Base-by-base conservation (phyloP, 441 rosid species). In the Rhodomyrtus psidioides region DNA sequence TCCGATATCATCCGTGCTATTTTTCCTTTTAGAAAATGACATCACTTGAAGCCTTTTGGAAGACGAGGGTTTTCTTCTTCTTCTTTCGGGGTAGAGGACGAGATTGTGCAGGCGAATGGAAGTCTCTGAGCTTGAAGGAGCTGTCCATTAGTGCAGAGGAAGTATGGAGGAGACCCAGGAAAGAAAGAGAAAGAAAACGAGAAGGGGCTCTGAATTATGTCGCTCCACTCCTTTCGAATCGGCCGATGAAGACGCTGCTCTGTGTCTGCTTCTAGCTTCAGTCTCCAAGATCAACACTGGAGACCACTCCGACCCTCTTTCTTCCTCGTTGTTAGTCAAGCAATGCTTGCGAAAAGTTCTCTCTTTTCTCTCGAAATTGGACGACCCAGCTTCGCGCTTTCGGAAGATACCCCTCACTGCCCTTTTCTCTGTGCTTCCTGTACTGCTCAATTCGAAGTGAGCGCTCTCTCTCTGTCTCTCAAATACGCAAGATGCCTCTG, bases 381-480 rank as follows among this genome's bases (percentile, higher is more conserved):
- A 53, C 60, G 60, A 30, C 58, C 55, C 79, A 21, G 79, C 21
- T 70, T 12, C 49, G 16, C 21, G 79, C 79, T 70, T 70, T 39
- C 16, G 79, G 49, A 6, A 44, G 62, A 54, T 55, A 12, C 87
- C 90, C 51, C 90, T 90, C 60, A n/a, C 59, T 81, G 79, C 91
- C 55, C 53, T 92, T 83, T 89, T 92, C 82, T 86, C 94, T 13
- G 81, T 92, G 74, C 81, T 91, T 57, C 94, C 95, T 13, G 4
- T 83, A 13, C 93, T 93, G 86, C 93, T 93, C 87, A 83, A 44
- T 12, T 91, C 91, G 86, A 84, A 83, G 93, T 92, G 84, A 81
- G 44, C 27, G 8, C 49, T 44, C 49, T 44, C 16, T 16, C 30
- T 56, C 26, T 46, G 16, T 56, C n/a, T 24, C 26, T 82, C 12